These are phyloP conservation scores for Paxillus rubicundulus DNA, from an alignment of 768 basidiomycete species.

Conservation along the genomic window DNA sequence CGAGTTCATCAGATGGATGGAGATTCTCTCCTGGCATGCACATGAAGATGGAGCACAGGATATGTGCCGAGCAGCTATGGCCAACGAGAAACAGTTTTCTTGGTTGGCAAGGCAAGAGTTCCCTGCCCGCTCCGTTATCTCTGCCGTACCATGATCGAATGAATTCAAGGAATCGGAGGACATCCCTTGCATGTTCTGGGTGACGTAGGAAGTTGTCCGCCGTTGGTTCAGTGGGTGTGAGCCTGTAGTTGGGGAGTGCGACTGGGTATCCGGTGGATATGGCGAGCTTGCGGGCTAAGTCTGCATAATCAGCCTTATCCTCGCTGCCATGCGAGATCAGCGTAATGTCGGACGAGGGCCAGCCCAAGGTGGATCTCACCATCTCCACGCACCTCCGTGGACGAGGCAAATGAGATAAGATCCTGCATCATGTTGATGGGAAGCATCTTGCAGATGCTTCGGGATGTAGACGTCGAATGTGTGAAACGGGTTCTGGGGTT, in stretches of 20 bases:
- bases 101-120: slow-evolving; percentile 36
- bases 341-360: background rate
- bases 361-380: slow-evolving; percentile 42
- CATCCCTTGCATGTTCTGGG: slow-evolving; percentile 68
- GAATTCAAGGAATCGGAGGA: slow-evolving; percentile 60
- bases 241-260: slow-evolving; percentile 75
- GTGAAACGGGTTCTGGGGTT: slow-evolving; percentile 33
- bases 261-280: slow-evolving; percentile 52
- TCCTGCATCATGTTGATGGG: background rate
- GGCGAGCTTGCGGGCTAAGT: slow-evolving; percentile 54
- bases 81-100: slow-evolving; percentile 58
- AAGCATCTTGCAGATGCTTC: background rate
- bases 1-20: slow-evolving; percentile 41
- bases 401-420: slow-evolving; percentile 64
- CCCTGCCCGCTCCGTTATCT: slow-evolving; percentile 3
- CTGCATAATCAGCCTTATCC: slow-evolving; percentile 62
- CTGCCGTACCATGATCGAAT: slow-evolving; percentile 42
- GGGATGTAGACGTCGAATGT: slow-evolving; percentile 58
- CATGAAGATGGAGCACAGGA: slow-evolving; percentile 69
- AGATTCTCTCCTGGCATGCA: slow-evolving; percentile 39
- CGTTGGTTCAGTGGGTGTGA: slow-evolving; percentile 49
- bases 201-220: slow-evolving; percentile 47
- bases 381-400: slow-evolving; percentile 83
- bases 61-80: slow-evolving; percentile 83
- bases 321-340: slow-evolving; percentile 44